Evolutionary conservation across 176 grass and related monocot species (phyloP).

Genomic region (Ensete glaucum): DNA sequence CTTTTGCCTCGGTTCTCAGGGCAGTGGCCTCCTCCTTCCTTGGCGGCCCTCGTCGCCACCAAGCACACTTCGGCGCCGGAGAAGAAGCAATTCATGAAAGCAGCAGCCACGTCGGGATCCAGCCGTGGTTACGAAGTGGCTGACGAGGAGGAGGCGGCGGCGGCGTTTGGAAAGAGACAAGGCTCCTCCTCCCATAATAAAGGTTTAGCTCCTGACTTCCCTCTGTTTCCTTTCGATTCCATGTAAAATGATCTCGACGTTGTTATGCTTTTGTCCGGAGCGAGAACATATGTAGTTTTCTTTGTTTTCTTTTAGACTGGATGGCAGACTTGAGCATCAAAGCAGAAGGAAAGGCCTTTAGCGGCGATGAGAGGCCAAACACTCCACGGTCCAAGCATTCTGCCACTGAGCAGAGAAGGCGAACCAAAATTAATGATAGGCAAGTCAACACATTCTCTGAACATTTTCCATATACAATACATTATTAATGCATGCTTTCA

Average conservation of each 20-base stretch:
- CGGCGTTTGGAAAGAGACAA: neutral
- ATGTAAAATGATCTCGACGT: neutral
- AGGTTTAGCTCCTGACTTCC: neutral
- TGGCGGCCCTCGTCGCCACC: neutral
- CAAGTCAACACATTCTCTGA: neutral
- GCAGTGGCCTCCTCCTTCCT: neutral
- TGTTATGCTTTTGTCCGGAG: neutral
- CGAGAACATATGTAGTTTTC: neutral
- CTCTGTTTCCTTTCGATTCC: neutral
- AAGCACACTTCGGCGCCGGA: neutral
- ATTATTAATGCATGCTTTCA: neutral
- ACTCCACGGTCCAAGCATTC: slow-evolving; percentile 42
- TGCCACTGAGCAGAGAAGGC: slow-evolving; percentile 36
- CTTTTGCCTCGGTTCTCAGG: neutral
- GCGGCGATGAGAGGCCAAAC: slow-evolving; percentile 24
- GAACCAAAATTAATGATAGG: slow-evolving; percentile 49
- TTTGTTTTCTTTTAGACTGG: slow-evolving; percentile 3
- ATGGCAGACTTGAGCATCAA: slow-evolving; percentile 21
- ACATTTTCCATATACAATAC: neutral
- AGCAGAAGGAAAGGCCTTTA: slow-evolving; percentile 16
- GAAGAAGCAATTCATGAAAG: neutral
- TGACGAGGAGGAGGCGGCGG: neutral
- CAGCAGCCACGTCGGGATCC: neutral
- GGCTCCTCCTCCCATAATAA: neutral
- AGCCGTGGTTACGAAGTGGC: neutral